Base-by-base conservation (phyloP, 129 eudicot genomes). In the Arctium minus region DNA sequence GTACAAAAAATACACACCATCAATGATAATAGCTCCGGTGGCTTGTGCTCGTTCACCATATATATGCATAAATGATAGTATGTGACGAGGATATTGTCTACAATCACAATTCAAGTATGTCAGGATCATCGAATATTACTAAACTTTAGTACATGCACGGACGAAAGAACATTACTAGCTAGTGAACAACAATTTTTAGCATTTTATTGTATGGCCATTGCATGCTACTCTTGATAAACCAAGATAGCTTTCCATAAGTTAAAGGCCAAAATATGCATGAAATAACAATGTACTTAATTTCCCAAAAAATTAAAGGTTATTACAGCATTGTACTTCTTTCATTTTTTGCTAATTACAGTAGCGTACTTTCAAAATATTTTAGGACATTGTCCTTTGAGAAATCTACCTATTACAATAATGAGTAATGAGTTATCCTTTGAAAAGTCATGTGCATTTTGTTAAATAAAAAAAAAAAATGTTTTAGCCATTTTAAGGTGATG, bases 21-120 rank as follows among this genome's bases (percentile, higher is more conserved):
- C 95, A 81, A 89, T 87, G 70, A 91, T 83, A 71, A 91, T 56
- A 87, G 91, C 90, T 68, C 93, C 93, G 35, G 90, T 89, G 33
- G 84, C 86, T 50, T 82, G 79, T 37, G 87, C 72, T 2, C 93
- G 91, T 68, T 80, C 89, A 60, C 87, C 91, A 79, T 76, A 89
- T 12, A 89, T 83, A 13, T 81, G 78, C 91, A 87, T 91, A 71
- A 89, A 87, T 35, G 92, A 87, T 48, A 87, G 87, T 80, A 70
- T 70, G 79, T 38, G 81, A 74, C 37, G 37, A 46, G 88, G 83
- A 82, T 80, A 71, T 10, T 65, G 44, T 79, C 92, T 89, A 85
- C 87, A 89, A 74, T 71, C 82, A 84, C 35, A 86, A 53, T 40
- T n/a, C 77, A 13, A 35, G 9, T 38, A 33, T 22, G 71, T 81